Base-by-base conservation (phyloP, 2,329 filamentous ascomycete species). In the Aspergillus uvarum region DNA sequence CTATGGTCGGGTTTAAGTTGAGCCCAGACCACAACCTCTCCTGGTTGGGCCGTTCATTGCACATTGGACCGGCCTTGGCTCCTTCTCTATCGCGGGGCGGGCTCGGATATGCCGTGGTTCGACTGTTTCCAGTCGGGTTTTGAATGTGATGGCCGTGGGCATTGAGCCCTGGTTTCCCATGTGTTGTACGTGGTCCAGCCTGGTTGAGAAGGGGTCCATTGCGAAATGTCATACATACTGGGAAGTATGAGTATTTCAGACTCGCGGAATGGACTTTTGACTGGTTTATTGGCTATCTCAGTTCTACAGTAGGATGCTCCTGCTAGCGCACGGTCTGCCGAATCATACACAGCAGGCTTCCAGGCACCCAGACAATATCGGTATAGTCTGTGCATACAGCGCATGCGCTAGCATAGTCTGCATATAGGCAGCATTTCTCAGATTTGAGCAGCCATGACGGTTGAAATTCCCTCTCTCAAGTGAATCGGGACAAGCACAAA, bases 21-120 rank as follows among this genome's bases (percentile, higher is more conserved):
- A 44, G 38, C 38, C n/a, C 16, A 44, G 38, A 44, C 38, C 38
- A 44, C 38, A 44, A 12, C 6, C 16, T 16, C 32, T 35, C 32
- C 32, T 35, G 38, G 38, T 44, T 44, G 38, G 38, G 38, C 38
- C 38, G 38, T 44, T 19, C 38, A 19, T 44, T 44, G 16, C 16
- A 44, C 38, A 44, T 44, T 44, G 16, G 38, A 44, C 38, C 38
- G 38, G 38, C 14, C 38, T 44, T 44, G 38, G n/a, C 38, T 44
- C 38, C n/a, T n/a, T n/a, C 32, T 16, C 32, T 16, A 12, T 35
- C 32, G 32, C 32, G 32, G 32, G 14, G 44, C 21, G 29, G 44
- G 24, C 53, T 55, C 53, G 53, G 53, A 47, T 47, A 32, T 21
- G 53, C 53, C 53, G 53, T 26, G 38, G 53, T 47, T 29, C 32